phyloP scores from a whole-genome alignment of 1,284 basidiomycete species.

The Coniferiporia sulphurascens region DNA sequence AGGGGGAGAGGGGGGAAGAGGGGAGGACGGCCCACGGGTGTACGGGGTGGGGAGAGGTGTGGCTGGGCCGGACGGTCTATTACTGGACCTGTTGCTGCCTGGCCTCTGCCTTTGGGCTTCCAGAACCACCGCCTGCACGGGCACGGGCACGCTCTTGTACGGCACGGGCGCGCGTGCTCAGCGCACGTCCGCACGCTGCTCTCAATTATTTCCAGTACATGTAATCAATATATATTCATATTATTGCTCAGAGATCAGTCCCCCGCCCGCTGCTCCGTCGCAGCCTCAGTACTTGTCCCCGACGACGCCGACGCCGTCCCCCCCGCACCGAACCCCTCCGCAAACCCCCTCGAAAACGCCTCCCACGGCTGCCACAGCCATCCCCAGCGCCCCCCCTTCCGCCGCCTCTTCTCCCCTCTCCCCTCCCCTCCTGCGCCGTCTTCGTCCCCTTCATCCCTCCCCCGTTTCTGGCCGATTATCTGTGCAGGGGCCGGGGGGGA shows the following conservation, averaged over 20 bases:
- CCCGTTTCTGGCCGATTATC: constrained; percentile 3
- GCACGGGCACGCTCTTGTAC: too few relatives aligned
- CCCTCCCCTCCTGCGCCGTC: constrained; percentile 1
- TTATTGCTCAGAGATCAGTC: neutral
- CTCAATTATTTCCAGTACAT: too few relatives aligned
- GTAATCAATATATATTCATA: neutral
- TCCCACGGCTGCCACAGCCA: constrained; percentile 18
- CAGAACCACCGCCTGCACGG: too few relatives aligned
- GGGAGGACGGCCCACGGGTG: neutral
- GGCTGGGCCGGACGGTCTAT: neutral
- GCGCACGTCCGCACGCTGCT: too few relatives aligned
- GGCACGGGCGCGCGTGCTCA: too few relatives aligned
- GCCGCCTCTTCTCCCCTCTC: neutral
- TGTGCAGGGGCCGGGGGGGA: neutral
- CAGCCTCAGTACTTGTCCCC: neutral
- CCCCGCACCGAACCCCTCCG: constrained; percentile 14
- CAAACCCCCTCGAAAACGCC: constrained; percentile 18
- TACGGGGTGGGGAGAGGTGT: neutral
- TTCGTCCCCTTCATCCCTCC: constrained; percentile 11
- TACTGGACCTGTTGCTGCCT: neutral
- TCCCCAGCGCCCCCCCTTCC: constrained; percentile 12
- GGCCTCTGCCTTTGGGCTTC: neutral
- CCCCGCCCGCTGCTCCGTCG: too few relatives aligned
- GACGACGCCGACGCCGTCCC: neutral
- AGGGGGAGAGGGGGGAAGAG: constrained; percentile 4